Evolutionary conservation across 2,329 filamentous ascomycete species (phyloP).

Genomic region (Paraphoma chrysanthemicola): DNA sequence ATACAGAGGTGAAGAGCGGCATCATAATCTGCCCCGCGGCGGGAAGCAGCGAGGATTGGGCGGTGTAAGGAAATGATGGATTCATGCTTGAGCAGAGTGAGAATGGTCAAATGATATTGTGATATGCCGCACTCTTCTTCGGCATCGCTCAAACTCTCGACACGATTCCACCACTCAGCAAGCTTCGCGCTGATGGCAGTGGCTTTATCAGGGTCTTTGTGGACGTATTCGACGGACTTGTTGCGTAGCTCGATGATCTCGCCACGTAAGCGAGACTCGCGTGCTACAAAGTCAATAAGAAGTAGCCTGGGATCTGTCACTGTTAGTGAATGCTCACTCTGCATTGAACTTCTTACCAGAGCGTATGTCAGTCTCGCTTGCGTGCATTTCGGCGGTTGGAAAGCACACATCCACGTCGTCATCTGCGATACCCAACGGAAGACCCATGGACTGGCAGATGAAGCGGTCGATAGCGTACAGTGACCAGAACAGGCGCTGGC

Average conservation of each 20-base stretch:
- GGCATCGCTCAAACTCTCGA: constrained; percentile 57
- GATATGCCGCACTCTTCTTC: constrained; percentile 29
- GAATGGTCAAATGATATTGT: constrained; percentile 51
- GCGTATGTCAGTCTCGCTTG: constrained; percentile 1
- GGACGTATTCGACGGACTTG: constrained; percentile 57
- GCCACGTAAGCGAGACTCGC: constrained; percentile 58
- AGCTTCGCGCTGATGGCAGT: constrained; percentile 58
- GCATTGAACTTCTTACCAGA: constrained; percentile 12
- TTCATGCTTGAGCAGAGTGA: constrained; percentile 58
- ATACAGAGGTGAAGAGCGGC: constrained; percentile 61
- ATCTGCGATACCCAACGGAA: constrained; percentile 63
- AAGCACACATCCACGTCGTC: constrained; percentile 67
- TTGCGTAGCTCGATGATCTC: constrained; percentile 62
- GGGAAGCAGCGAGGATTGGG: constrained; percentile 57
- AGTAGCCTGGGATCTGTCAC: constrained; percentile 13
- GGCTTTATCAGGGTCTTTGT: constrained; percentile 52
- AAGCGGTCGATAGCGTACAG: constrained; percentile 64
- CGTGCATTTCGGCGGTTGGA: constrained; percentile 57
- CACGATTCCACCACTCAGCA: constrained; percentile 61
- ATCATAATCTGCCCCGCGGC: constrained; percentile 53
- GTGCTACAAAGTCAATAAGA: constrained; percentile 47
- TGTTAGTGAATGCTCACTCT: constrained; percentile 3
- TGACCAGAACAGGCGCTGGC: constrained; percentile 64
- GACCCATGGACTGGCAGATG: constrained; percentile 63
- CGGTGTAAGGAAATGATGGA: constrained; percentile 60